Evolutionary conservation across 2,329 filamentous ascomycete genomes (phyloP), one percentile per base, ranked within the genome.

Genomic region (Alternaria novae-zelandiae): DNA sequence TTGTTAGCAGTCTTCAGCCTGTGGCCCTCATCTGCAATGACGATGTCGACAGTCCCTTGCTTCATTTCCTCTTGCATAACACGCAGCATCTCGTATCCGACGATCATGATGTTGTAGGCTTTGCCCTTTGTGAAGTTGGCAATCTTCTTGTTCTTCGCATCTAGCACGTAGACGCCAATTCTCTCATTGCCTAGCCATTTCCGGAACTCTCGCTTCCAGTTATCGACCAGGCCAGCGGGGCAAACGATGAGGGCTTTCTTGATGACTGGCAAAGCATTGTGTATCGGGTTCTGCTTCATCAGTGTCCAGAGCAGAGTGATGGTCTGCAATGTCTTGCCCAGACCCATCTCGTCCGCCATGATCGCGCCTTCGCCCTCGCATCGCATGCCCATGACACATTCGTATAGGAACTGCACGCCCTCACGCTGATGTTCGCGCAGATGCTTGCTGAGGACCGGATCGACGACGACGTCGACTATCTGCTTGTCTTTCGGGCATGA

Each of bases 371-470:
- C 86, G 2, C 90, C 90, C 70, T 87, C 87, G 45, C 84, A 81
- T 45, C 89, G 85, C 84, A 92, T 86, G 6, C 90, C 90, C 90
- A 92, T 92, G 0, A 92, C 88, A 73, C 90, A 92, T 78, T 92
- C 90, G 71, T 93, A 93, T 46, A 93, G 77, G 70, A 93, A 92
- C 54, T 87, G 83, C 1, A 92, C 89, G 21, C 90, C 90, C 71
- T 90, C 87, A 13, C 88, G 84, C 73, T 93, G 90, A 74, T 93
- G 90, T 12, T 87, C 86, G 26, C 90, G 86, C 9, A 93, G 81
- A 68, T 88, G 85, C 66, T 87, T 88, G 8, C 83, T 81, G 15
- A 93, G 74, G 11, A 90, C 78, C 2, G 90, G 90, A 75, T 93
- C 90, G 4, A 93, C 84, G 0, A 92, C 90, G 2, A 93, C 90